phyloP scores from a whole-genome alignment of 108 stramenopile species.

The Poteriospumella lacustris region DNA sequence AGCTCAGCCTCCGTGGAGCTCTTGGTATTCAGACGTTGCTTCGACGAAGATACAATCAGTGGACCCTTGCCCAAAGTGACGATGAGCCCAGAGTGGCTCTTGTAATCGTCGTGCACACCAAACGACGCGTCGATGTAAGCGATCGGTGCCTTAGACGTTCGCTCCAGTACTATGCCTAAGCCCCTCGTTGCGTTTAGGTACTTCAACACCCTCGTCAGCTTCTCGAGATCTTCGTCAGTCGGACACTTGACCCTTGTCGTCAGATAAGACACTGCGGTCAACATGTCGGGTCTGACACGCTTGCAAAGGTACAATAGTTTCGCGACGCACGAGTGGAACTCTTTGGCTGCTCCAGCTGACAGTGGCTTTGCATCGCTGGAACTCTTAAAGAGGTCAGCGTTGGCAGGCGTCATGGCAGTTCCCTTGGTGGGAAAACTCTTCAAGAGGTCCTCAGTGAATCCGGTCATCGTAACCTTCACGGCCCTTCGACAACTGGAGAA shows the following conservation, averaged over 20 bases:
- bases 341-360: not conserved
- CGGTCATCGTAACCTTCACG: slow-evolving; percentile 1
- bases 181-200: slow-evolving; percentile 1
- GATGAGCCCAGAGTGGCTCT: not conserved
- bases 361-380: not conserved
- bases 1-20: not conserved
- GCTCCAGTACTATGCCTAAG: not conserved
- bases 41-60: not conserved
- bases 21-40: not conserved
- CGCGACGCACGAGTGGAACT: not conserved
- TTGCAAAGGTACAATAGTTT: slow-evolving; percentile 17
- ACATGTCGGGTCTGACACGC: slow-evolving; percentile 10
- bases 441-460: not conserved
- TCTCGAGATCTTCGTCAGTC: slow-evolving; percentile 4
- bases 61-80: not conserved
- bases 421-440: not conserved
- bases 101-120: not conserved
- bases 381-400: not conserved
- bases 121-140: not conserved
- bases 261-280: not conserved
- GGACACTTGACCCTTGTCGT: slow-evolving; percentile 5
- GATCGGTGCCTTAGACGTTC: too few relatives aligned
- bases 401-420: slow-evolving; percentile 2
- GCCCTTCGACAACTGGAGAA: not conserved
- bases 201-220: slow-evolving; percentile 4